Percentiles rank a stretch among this genome's conserved stretches.
Conservation (phyloP, 179 eudicot species). For the Pouteria campechiana region DNA sequence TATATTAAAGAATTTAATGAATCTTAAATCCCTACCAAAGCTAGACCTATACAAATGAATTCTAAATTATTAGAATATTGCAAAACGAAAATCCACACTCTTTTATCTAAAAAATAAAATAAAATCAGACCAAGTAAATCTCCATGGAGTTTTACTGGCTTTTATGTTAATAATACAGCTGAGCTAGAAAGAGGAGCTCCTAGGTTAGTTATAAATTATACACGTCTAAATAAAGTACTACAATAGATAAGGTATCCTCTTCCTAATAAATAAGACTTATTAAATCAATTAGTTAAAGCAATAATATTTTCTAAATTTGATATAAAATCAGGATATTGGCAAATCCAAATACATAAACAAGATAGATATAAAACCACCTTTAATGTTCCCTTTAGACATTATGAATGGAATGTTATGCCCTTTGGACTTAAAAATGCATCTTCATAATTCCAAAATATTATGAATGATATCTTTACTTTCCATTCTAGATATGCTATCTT, state of each 20-base stretch:
- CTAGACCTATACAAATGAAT: no score
- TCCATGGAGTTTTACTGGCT: background rate
- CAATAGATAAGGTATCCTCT: conserved; percentile 6
- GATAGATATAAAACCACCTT: conserved; percentile 5
- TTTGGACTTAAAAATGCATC: no score
- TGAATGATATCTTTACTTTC: no score
- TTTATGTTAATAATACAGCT: background rate
- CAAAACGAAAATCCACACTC: no score
- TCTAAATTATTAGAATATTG: no score
- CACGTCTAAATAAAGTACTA: conserved; percentile 1
- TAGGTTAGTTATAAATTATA: conserved; percentile 5
- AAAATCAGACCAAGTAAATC: background rate
- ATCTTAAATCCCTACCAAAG: no score
- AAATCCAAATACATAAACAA: background rate
- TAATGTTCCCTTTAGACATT: conserved; percentile 4
- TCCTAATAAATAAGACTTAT: background rate
- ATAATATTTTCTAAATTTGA: background rate
- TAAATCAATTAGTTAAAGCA: background rate
- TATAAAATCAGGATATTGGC: conserved; percentile 1
- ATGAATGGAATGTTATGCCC: no score
- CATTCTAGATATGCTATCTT: no score
- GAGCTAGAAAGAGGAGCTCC: conserved; percentile 4
- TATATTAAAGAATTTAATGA: no score
- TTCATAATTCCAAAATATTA: no score
- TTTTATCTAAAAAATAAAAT: no score